These are phyloP conservation scores for Serendipita sp. DNA, from an alignment of 768 basidiomycete species.

Conservation along the genomic window DNA sequence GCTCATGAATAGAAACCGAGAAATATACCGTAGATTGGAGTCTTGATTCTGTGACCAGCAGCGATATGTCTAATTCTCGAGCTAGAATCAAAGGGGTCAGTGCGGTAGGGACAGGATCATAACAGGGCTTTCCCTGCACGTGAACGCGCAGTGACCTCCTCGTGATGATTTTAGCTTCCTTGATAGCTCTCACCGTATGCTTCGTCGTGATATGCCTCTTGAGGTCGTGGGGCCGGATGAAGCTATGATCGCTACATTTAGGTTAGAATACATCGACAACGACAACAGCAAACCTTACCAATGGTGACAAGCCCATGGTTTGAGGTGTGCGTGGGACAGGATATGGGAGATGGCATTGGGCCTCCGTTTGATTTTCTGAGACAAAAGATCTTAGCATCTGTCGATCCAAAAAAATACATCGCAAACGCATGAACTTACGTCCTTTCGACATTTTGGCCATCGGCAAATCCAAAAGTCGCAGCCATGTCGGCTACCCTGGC, in stretches of 20 bases:
- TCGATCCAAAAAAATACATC: neutral
- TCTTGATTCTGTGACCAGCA: no score
- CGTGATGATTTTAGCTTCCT: neutral
- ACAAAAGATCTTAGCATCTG: neutral
- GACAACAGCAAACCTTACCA: neutral
- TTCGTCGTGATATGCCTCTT: neutral
- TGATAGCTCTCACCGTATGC: neutral
- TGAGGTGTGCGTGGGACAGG: neutral
- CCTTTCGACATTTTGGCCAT: neutral
- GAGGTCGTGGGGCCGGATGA: neutral
- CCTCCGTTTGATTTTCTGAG: neutral
- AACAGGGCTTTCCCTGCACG: neutral
- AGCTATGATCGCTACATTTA: neutral
- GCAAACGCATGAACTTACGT: neutral
- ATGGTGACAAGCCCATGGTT: neutral
- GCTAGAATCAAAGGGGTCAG: no score
- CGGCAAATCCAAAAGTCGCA: neutral
- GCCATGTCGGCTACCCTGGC: neutral
- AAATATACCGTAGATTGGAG: no score
- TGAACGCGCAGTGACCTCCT: neutral
- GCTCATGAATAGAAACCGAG: no score
- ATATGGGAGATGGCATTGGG: neutral
- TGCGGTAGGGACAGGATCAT: neutral
- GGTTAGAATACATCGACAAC: neutral
- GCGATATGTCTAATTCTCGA: no score